Evolutionary conservation across 352 stramenopile genomes (phyloP), one percentile per base, ranked within the genome.

Genomic region (Phytophthora capsici): DNA sequence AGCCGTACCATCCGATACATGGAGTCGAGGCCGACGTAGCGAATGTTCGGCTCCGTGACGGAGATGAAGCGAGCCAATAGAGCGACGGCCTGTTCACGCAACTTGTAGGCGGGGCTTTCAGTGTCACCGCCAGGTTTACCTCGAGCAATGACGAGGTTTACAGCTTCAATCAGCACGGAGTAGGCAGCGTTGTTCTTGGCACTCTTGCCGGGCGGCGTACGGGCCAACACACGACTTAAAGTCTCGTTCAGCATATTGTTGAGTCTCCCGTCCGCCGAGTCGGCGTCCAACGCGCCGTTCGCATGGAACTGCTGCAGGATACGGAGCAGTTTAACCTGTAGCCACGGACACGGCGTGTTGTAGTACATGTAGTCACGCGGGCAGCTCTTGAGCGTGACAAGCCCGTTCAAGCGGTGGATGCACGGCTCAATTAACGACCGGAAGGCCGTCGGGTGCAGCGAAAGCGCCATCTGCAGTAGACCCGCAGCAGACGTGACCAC

Each of bases 341-440:
- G 80, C 96, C 97, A 99, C 22, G 97, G 97, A 71, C 84, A 97
- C 22, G 97, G 91, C 36, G 95, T 98, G 37, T 95, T 88, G 85
- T 99, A 99, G 77, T 99, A 99, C 60, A 99, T 88, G 80, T 99
- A 99, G 68, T 98, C 95, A 0, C 89, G 67, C 17, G 91, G 91
- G 66, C 93, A 98, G 23, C 83, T 83, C 73, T 97, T 97, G 73
- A 98, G 95, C 65, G 98, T 81, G 8, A 99, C 96, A 5, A 99
- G 81, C 44, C 88, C 83, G 32, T 87, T 89, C 6, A 99, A 81
- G 23, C 98, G 84, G 49, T 94, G 80, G 40, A 99, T 91, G 34
- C 94, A 93, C 28, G 98, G 89, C 17, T 98, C 95, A 44, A 99
- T 95, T 1, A 98, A 77, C 34, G 80, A 86, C 23, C 97, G 88